Conservation (phyloP, 257 asterid species). For the Solanum commersonii region DNA sequence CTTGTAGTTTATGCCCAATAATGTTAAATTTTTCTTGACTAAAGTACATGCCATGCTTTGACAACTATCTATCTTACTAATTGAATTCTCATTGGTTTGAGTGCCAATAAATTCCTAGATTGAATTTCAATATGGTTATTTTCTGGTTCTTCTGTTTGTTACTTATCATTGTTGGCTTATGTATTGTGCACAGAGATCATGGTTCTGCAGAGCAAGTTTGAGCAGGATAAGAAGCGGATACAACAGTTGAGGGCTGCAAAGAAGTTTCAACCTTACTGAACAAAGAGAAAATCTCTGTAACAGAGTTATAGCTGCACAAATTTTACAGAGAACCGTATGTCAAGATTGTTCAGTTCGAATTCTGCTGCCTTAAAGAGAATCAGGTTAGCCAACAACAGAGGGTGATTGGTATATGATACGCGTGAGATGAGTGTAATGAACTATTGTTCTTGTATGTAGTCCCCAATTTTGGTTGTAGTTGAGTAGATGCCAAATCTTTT, state of each 20-base stretch:
- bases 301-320: not conserved
- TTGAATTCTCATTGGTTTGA: not conserved
- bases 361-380: not conserved
- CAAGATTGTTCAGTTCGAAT: not conserved
- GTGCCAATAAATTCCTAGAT: not conserved
- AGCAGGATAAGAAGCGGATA: conserved; percentile 87
- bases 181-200: conserved; percentile 48
- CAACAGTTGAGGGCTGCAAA: conserved; percentile 84
- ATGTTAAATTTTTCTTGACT: not conserved
- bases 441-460: not conserved
- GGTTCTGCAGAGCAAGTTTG: conserved; percentile 86
- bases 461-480: not conserved
- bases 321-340: not conserved
- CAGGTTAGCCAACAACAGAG: not conserved
- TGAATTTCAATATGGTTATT: not conserved
- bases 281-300: not conserved
- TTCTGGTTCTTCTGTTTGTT: not conserved
- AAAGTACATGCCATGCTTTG: not conserved
- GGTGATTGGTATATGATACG: not conserved
- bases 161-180: not conserved
- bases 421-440: not conserved
- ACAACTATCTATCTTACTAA: not conserved
- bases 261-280: conserved; percentile 71
- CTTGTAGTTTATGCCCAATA: not conserved
- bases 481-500: not conserved